Base-by-base conservation (phyloP, 2,329 filamentous ascomycete species). In the Aspergillus hiratsukae region DNA sequence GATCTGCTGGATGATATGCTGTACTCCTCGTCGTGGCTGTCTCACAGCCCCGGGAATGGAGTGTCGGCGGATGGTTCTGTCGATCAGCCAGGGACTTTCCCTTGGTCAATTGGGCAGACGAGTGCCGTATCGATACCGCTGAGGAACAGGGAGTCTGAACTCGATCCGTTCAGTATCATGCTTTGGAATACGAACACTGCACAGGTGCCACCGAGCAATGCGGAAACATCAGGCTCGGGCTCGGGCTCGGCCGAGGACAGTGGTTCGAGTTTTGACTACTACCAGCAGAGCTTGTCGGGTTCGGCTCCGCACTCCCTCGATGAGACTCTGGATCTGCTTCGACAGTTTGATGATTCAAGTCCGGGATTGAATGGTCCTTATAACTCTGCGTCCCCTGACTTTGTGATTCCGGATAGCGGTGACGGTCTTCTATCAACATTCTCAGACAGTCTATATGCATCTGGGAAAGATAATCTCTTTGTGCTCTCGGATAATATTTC, bases 401-500 rank as follows among this genome's bases (percentile, higher is more conserved):
- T 27, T 23, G 10, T 23, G 9, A 25, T 46, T 7, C 43, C 21
- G 21, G 43, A 46, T 3, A 21, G 8, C 19, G n/a, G 43, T 23
- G 43, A 46, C 19, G 21, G 19, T 46, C 37, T 17, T 7, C 21
- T 11, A 14, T 31, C 4, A 19, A 23, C n/a, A 2, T 21, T 40
- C 35, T 3, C 49, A 6, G 40, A 52, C 25, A 27, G 14, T n/a
- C 4, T 21, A 6, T 19, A 11, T 27, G 28, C 14, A 1, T 6
- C 11, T 3, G 41, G 40, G n/a, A 51, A 40, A 27, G 41, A 56
- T 21, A 46, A 7, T 17, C 53, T 55, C 14, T 43, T n/a, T 21
- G 29, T 57, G 28, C 19, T 52, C 14, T 29, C 61, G 9, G 62
- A 68, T 58, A 65, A 70, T 51, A 64, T 75, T 19, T 62, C 72